These are phyloP conservation scores for Dactylellina haptotyla DNA, from an alignment of 2,329 filamentous ascomycete species.

Conservation along the genomic window DNA sequence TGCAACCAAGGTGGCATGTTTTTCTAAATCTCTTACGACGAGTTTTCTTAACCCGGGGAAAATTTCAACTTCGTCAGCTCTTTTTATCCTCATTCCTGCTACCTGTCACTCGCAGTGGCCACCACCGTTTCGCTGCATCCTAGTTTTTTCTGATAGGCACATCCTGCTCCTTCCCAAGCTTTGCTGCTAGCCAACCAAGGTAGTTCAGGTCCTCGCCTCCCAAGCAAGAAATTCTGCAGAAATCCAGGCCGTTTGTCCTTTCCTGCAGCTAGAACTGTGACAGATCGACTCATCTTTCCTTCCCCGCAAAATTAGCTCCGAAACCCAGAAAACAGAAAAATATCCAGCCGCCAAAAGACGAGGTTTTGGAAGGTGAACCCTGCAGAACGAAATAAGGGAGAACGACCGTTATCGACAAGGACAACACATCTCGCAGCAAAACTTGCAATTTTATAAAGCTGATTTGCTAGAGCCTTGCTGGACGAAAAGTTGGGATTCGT, in stretches of 20 bases:
- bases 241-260: constrained; percentile 29
- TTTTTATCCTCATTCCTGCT: background rate
- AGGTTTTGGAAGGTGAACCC: constrained; percentile 22
- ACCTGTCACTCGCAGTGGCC: constrained; percentile 27
- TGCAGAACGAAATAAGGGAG: constrained; percentile 22
- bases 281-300: constrained; percentile 39
- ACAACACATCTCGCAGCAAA: constrained; percentile 54
- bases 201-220: constrained; percentile 42
- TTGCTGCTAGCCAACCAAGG: constrained; percentile 23
- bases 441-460: constrained; percentile 36
- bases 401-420: constrained; percentile 47
- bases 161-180: constrained; percentile 17
- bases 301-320: constrained; percentile 43
- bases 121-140: constrained; percentile 25
- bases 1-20: too few species aligned
- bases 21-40: too few species aligned
- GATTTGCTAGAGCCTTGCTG: constrained; percentile 37
- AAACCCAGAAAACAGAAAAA: constrained; percentile 1
- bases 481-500: constrained; percentile 28
- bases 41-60: too few species aligned
- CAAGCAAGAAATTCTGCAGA: constrained; percentile 17
- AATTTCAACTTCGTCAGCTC: constrained; percentile 10
- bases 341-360: constrained; percentile 14
- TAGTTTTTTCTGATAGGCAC: constrained; percentile 29
- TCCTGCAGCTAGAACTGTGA: constrained; percentile 32